Evolutionary conservation across 148 eudicot species (phyloP).

Genomic region (Salicornia ramosissima): DNA sequence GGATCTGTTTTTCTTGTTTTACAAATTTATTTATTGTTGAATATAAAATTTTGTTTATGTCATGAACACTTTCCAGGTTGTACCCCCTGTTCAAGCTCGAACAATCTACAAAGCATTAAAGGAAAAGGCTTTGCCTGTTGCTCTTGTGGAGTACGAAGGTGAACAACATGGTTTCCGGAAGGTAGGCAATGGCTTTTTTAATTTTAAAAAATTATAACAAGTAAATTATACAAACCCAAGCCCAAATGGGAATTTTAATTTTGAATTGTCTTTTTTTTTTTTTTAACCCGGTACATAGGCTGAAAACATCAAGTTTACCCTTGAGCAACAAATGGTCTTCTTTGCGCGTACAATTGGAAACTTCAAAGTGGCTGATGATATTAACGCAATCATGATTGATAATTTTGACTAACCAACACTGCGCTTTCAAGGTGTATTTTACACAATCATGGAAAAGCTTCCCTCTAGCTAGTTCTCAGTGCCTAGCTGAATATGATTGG

Average conservation of each 20-base stretch:
- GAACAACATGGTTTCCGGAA: slow-evolving; percentile 97
- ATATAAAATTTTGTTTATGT: not conserved
- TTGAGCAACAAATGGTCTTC: slow-evolving; percentile 95
- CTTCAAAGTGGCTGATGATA: slow-evolving; percentile 72
- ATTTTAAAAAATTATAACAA: not conserved
- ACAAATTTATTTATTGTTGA: not conserved
- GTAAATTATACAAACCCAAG: not conserved
- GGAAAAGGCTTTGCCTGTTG: slow-evolving; percentile 85
- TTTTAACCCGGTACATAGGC: slow-evolving; percentile 43
- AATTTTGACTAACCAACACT: slow-evolving; percentile 53
- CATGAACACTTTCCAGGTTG: slow-evolving; percentile 53
- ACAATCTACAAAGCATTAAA: slow-evolving; percentile 76
- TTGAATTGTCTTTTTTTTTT: not conserved
- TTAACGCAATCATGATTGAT: slow-evolving; percentile 73
- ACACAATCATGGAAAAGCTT: slow-evolving; percentile 7
- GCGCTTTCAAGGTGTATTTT: not conserved
- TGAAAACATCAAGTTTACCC: slow-evolving; percentile 84
- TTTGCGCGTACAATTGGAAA: slow-evolving; percentile 79
- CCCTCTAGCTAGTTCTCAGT: not conserved
- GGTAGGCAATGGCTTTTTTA: slow-evolving; percentile 33
- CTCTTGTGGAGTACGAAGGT: slow-evolving; percentile 91
- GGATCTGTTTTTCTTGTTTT: not conserved
- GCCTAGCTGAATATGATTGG: not conserved
- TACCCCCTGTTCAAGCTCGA: slow-evolving; percentile 81
- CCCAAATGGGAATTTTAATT: not conserved